These are phyloP conservation scores for Pyrenula aspistea DNA, from an alignment of 495 filamentous ascomycete genomes.

Conservation along the genomic window DNA sequence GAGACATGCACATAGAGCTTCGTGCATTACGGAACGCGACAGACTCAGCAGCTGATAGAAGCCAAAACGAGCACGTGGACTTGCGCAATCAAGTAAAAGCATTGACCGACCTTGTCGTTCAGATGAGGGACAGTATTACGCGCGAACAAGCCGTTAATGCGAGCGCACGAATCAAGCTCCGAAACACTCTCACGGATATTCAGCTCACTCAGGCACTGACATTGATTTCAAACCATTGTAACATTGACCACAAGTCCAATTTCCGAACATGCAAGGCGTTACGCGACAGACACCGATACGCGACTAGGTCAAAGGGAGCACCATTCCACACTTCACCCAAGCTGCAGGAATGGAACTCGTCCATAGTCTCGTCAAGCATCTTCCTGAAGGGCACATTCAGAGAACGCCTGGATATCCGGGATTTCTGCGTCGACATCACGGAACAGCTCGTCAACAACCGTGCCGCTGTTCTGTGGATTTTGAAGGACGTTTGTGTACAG, in stretches of 20 bases:
- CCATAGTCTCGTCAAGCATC: not conserved
- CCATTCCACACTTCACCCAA: not conserved
- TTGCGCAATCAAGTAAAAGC: not conserved
- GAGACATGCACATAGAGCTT: conserved; percentile 6
- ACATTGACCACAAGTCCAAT: not conserved
- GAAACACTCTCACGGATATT: not conserved
- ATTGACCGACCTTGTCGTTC: not conserved
- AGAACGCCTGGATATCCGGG: not conserved
- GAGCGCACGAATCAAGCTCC: not conserved
- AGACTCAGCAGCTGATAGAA: not conserved
- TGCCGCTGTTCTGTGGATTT: not conserved
- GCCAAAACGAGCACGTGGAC: not conserved
- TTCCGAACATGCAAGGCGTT: not conserved
- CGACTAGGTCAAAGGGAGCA: not conserved
- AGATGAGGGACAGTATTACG: not conserved
- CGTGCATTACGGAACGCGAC: not conserved
- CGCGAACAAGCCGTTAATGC: not conserved
- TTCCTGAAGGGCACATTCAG: not conserved
- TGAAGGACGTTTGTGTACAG: not conserved
- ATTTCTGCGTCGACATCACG: not conserved
- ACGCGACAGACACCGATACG: not conserved
- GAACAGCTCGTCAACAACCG: not conserved
- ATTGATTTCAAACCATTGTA: not conserved
- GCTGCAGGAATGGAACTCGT: not conserved
- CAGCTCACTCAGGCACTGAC: not conserved